Evolutionary conservation across 441 rosid genomes (phyloP).

Genomic region (Corymbia citriodora): DNA sequence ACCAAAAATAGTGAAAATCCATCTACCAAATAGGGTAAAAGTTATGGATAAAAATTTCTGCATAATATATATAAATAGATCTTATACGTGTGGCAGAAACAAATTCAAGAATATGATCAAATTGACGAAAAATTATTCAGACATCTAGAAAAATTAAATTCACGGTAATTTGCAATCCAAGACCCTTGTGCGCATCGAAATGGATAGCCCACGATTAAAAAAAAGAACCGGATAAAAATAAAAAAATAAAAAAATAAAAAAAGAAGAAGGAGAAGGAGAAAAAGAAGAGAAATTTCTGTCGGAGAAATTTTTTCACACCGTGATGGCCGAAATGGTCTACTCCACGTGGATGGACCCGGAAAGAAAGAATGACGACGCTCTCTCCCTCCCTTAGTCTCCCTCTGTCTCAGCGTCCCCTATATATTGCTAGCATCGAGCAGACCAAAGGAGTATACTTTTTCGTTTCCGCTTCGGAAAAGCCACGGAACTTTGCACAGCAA

Average conservation of each 20-base stretch:
- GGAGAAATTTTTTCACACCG: not conserved
- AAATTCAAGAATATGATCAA: fast-evolving
- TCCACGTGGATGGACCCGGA: not conserved
- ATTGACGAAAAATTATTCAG: not conserved
- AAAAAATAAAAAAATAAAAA: too few species aligned
- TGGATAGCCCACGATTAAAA: not conserved
- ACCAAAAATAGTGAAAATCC: not conserved
- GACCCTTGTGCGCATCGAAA: not conserved
- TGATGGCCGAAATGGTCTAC: not conserved
- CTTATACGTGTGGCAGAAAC: not conserved
- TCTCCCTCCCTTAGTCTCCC: not conserved
- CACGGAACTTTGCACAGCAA: not conserved
- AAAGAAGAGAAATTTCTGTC: not conserved
- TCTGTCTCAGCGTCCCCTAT: not conserved
- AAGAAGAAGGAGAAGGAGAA: not conserved
- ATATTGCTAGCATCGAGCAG: not conserved
- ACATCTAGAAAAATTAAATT: not conserved
- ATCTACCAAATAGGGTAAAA: fast-evolving
- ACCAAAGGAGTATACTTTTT: not conserved
- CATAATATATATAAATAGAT: not conserved
- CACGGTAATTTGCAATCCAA: not conserved
- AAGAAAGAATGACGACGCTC: not conserved
- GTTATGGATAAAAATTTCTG: not conserved
- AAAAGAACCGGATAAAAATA: not conserved
- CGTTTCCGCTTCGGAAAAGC: not conserved